Evolutionary conservation across 2,329 filamentous ascomycete genomes (phyloP).

Genomic region (Fusarium incarnatum): DNA sequence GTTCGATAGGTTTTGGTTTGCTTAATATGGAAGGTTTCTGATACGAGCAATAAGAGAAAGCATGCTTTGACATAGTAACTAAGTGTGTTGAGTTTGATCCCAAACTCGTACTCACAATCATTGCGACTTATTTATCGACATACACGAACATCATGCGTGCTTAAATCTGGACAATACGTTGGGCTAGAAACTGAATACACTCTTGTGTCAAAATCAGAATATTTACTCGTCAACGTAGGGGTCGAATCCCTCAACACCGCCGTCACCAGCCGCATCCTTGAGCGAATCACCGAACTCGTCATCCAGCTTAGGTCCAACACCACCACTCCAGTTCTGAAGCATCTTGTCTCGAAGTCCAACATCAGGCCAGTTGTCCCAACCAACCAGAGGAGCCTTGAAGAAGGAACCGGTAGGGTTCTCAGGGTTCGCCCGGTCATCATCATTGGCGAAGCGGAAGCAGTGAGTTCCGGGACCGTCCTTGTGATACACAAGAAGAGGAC

Average conservation of each 20-base stretch:
- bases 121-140: too few species aligned
- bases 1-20: neutral
- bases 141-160: accelerated
- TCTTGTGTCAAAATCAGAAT: accelerated
- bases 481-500: conserved; percentile 47
- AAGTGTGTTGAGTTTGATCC: too few species aligned
- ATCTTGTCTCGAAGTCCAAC: conserved; percentile 42
- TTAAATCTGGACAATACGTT: neutral
- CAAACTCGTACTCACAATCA: too few species aligned
- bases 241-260: conserved; percentile 45
- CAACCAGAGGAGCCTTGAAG: conserved; percentile 44
- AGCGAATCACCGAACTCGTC: conserved; percentile 45
- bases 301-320: conserved; percentile 48
- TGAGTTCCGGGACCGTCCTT: conserved; percentile 48
- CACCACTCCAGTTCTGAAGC: conserved; percentile 44
- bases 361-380: conserved; percentile 48
- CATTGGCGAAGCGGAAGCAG: conserved; percentile 49
- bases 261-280: conserved; percentile 42
- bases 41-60: too few species aligned
- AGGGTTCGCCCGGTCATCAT: conserved; percentile 39
- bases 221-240: conserved; percentile 39
- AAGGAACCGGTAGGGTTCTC: conserved; percentile 46
- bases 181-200: neutral
- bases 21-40: too few species aligned
- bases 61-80: too few species aligned